Percentiles rank a stretch among this genome's conserved stretches.
Evolutionary conservation across 495 filamentous ascomycete species (phyloP).

Genomic region (Thermothielavioides terrestris): DNA sequence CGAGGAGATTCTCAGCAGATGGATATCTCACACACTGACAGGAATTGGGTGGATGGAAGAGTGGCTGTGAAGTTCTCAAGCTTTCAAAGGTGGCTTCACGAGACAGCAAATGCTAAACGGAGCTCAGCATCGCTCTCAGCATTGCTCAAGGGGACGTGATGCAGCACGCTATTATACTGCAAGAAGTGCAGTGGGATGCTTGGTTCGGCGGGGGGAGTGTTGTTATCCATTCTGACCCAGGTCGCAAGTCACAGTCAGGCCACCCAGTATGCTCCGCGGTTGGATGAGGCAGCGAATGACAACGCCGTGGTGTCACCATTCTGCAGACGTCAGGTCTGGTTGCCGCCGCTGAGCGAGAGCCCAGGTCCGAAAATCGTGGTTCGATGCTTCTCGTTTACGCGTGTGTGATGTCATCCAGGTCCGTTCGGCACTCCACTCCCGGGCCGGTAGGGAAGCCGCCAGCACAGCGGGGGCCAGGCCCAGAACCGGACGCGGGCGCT

Average conservation of each 20-base stretch:
- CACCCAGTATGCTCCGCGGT: background rate
- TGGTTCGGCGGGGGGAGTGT: background rate
- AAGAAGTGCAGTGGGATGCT: background rate
- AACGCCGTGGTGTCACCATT: background rate
- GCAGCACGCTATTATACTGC: background rate
- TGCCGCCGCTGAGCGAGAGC: background rate
- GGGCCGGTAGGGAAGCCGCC: too few species aligned
- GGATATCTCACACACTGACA: too few species aligned
- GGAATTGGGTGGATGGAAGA: background rate
- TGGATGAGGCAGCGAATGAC: background rate
- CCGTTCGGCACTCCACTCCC: background rate
- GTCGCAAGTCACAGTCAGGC: background rate
- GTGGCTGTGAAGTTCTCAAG: background rate
- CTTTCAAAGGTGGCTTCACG: background rate
- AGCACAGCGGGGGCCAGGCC: background rate
- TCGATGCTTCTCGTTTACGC: slow-evolving; percentile 4
- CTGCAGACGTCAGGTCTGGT: background rate
- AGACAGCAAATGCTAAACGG: too few species aligned
- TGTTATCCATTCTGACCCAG: background rate
- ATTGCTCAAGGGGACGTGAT: too few species aligned
- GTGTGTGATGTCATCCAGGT: slow-evolving; percentile 18
- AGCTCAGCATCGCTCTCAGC: too few species aligned
- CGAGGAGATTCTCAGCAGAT: too few species aligned
- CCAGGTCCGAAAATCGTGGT: background rate
- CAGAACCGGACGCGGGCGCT: background rate